These are phyloP conservation scores for Phytophthora fragariaefolia DNA, from an alignment of 352 stramenopile genomes.

Conservation along the genomic window DNA sequence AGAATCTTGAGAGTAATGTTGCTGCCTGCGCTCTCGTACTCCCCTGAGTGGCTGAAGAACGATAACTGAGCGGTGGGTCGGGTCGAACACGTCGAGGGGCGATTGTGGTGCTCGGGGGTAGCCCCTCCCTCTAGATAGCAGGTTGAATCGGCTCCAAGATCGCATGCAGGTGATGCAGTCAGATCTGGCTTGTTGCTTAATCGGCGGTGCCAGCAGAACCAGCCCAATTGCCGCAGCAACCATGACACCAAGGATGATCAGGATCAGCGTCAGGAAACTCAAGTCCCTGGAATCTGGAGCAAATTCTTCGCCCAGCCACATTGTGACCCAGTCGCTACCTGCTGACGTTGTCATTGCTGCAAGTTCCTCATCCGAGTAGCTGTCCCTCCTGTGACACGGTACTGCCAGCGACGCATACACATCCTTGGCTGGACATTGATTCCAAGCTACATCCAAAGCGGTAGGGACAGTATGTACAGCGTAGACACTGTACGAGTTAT, in stretches of 20 bases:
- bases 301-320: conserved; percentile 22
- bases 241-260: conserved; percentile 16
- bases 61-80: conserved; percentile 12
- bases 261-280: conserved; percentile 13
- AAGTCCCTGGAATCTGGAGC: conserved; percentile 3
- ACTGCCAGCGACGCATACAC: conserved; percentile 29
- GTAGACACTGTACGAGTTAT: conserved; percentile 24
- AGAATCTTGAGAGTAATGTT: conserved; percentile 34
- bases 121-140: conserved; percentile 3
- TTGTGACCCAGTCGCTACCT: conserved; percentile 22
- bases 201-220: conserved; percentile 12
- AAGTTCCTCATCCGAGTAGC: conserved; percentile 8
- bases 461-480: conserved; percentile 25
- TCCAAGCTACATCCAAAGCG: conserved; percentile 14
- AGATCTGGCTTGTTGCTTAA: background rate
- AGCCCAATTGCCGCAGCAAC: background rate
- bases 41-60: conserved; percentile 8
- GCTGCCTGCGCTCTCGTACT: conserved; percentile 17
- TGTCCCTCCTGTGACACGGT: conserved; percentile 19
- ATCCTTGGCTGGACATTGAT: conserved; percentile 21
- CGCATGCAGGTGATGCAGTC: background rate
- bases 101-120: conserved; percentile 2
- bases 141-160: conserved; percentile 1
- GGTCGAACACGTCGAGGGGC: background rate
- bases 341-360: conserved; percentile 11